These are phyloP conservation scores for Lathyrus oleraceus DNA, from an alignment of 306 rosid species.

Conservation along the genomic window DNA sequence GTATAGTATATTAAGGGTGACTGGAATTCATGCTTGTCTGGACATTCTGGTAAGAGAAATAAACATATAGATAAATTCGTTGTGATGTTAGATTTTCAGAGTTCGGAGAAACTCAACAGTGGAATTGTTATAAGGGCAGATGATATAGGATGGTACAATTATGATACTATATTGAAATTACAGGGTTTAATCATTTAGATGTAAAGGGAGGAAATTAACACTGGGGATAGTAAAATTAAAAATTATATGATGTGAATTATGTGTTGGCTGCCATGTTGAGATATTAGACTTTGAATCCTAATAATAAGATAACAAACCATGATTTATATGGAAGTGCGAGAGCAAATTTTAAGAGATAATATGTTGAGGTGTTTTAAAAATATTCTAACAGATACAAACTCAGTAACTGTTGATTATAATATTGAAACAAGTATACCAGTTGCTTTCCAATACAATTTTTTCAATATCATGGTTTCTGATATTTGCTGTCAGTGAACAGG, in stretches of 20 bases:
- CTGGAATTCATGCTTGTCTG: neutral
- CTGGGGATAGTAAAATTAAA: neutral
- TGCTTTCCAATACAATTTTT: slow-evolving; percentile 14
- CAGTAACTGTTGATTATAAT: slow-evolving; percentile 5
- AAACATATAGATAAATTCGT: neutral
- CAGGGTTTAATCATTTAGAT: neutral
- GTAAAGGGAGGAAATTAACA: neutral
- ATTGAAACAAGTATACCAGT: slow-evolving; percentile 15
- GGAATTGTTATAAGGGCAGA: neutral
- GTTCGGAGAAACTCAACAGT: neutral
- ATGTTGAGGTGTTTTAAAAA: neutral
- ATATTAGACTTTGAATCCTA: neutral
- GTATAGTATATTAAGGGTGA: neutral
- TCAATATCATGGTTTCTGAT: slow-evolving; percentile 36
- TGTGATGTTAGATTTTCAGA: neutral
- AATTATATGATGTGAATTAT: slow-evolving; percentile 1
- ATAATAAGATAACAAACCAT: neutral
- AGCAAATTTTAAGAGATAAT: neutral
- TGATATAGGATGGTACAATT: neutral
- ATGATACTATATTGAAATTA: neutral
- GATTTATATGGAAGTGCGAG: neutral
- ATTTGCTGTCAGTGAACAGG: slow-evolving; percentile 55
- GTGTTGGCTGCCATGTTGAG: neutral
- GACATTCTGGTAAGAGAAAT: neutral
- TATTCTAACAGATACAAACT: neutral